Evolutionary conservation across 1,284 basidiomycete species (phyloP), one percentile per base, ranked within the genome.

Genomic region (Moesziomyces globuligerus): DNA sequence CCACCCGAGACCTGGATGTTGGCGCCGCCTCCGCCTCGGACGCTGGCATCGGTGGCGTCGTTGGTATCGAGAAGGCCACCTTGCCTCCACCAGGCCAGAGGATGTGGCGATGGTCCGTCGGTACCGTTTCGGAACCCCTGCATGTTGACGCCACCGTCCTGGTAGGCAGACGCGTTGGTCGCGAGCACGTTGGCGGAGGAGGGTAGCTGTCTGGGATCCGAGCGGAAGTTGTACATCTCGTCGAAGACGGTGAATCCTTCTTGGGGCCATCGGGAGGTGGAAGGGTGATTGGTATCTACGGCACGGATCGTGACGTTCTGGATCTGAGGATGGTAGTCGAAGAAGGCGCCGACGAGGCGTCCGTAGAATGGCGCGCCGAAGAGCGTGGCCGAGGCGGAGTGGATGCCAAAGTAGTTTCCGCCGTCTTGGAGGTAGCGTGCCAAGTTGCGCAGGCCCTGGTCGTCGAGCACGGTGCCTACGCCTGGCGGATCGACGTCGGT

Each of bases 11-110:
- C 54, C 26, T 52, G 45, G 24, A 71, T 59, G 38, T 50, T 48
- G 41, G 64, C 65, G 3, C 74, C 72, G 3, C 70, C 66, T 1
- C 43, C 55, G 28, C 74, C 72, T 13, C 36, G 28, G 23, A 64
- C 59, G 29, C 68, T 68, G 10, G 68, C 25, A 54, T 58, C 56
- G 13, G 55, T 64, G 15, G 39, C 23, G 5, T 46, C 21, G 29
- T 66, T 49, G 36, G 47, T 39, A 36, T 69, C 61, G 18, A 78
- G 54, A 21, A 78, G 66, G 7, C 89, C 88, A 10, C 85, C 86
- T 61, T 89, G 88, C 76, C 91, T 90, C 81, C 86, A 92, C 91
- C 91, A 93, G 17, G 91, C 91, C 89, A 76, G 17, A 6, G 51
- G 69, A 59, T 70, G 71, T 42, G 75, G 64, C 36, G 86, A 85